Conservation (phyloP, 352 stramenopile genomes). For the Phytophthora ohioensis region DNA sequence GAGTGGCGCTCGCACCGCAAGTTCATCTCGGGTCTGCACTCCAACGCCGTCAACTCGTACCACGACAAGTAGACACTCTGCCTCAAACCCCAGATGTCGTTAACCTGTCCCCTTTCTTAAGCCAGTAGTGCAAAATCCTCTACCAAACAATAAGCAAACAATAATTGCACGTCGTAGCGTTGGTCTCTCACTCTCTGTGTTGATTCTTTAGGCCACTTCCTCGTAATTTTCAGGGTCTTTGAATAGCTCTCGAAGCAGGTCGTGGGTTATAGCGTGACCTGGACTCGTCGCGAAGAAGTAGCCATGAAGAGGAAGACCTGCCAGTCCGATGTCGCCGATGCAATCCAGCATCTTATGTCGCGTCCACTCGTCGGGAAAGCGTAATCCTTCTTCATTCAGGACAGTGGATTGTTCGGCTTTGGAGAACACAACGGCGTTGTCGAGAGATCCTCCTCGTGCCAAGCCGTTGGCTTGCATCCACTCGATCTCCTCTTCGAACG, state of each 20-base stretch:
- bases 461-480: slow-evolving; percentile 65
- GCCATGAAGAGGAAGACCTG: slow-evolving; percentile 63
- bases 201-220: slow-evolving; percentile 27
- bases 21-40: slow-evolving; percentile 46
- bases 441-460: slow-evolving; percentile 64
- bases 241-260: slow-evolving; percentile 61
- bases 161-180: slow-evolving; percentile 15
- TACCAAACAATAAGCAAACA: slow-evolving; percentile 15
- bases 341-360: slow-evolving; percentile 83
- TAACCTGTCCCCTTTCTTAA: neutral
- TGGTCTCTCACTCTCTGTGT: neutral
- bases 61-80: slow-evolving; percentile 32
- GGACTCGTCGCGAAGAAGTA: slow-evolving; percentile 77
- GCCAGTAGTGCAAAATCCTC: neutral
- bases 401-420: slow-evolving; percentile 24
- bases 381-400: slow-evolving; percentile 62
- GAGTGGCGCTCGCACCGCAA: slow-evolving; percentile 66
- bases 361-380: slow-evolving; percentile 71
- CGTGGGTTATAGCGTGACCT: slow-evolving; percentile 71
- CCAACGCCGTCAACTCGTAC: slow-evolving; percentile 57
- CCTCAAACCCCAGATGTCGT: neutral
- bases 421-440: slow-evolving; percentile 75
- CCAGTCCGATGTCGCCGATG: slow-evolving; percentile 68
- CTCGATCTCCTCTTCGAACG: slow-evolving; percentile 75
- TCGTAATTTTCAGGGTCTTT: slow-evolving; percentile 57